phyloP scores from a whole-genome alignment of 2,329 filamentous ascomycete genomes.

The Trichoderma arundinaceum region DNA sequence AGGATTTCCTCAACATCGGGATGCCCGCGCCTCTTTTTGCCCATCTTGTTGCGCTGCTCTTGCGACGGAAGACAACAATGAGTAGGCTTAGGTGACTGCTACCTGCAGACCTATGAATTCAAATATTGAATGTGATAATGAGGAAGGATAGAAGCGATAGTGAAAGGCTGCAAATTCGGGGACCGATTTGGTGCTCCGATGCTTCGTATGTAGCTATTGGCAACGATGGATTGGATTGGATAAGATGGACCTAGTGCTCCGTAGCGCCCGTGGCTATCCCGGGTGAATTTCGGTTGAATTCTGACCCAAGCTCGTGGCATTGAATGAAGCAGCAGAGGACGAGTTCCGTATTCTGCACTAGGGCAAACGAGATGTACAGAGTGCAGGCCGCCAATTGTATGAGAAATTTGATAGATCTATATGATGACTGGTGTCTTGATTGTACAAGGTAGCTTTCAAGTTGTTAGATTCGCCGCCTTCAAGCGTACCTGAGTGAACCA shows the following conservation, averaged over 20 bases:
- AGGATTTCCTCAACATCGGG: constrained; percentile 89
- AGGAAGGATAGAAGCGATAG: neutral
- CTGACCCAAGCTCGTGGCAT: too few relatives aligned
- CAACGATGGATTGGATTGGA: neutral
- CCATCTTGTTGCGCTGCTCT: constrained; percentile 58
- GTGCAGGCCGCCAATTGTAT: too few relatives aligned
- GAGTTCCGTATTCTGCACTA: too few relatives aligned
- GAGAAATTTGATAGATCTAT: too few relatives aligned
- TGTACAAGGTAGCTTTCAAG: too few relatives aligned
- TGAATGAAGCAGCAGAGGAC: too few relatives aligned
- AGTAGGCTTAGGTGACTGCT: too few relatives aligned
- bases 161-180: neutral
- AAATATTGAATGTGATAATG: neutral
- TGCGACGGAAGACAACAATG: too few relatives aligned
- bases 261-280: neutral
- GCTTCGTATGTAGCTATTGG: constrained; percentile 4
- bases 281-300: constrained; percentile 10
- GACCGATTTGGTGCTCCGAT: neutral
- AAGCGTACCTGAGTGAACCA: too few relatives aligned
- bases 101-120: neutral
- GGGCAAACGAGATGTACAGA: too few relatives aligned
- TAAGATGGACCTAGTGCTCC: neutral
- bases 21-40: constrained; percentile 88
- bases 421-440: too few relatives aligned
- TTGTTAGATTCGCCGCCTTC: too few relatives aligned